These are phyloP conservation scores for Drosera capensis DNA, from an alignment of 148 eudicot genomes.

Conservation along the genomic window DNA sequence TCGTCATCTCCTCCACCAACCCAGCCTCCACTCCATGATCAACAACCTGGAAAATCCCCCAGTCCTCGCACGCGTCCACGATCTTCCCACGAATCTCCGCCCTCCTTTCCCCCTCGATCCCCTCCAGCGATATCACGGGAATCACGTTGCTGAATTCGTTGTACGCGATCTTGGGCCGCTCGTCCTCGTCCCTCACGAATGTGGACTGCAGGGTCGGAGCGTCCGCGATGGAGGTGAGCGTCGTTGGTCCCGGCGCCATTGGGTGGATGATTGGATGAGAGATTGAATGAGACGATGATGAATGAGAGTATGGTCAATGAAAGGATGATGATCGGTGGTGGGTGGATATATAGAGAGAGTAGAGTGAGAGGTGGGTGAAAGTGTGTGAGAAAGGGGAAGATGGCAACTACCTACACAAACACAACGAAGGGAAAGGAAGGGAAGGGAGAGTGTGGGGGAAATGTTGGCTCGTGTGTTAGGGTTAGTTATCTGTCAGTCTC, in stretches of 20 bases:
- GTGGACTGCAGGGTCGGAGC: constrained; percentile 29
- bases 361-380: too few species aligned
- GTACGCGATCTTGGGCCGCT: constrained; percentile 79
- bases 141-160: constrained; percentile 54
- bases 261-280: too few species aligned
- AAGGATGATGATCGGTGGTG: too few species aligned
- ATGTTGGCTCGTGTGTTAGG: too few species aligned
- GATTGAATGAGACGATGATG: too few species aligned
- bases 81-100: constrained; percentile 52
- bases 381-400: too few species aligned
- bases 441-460: too few species aligned
- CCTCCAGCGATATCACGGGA: constrained; percentile 71
- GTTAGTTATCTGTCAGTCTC: too few species aligned
- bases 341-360: too few species aligned
- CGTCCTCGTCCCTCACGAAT: constrained; percentile 83
- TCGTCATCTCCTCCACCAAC: constrained; percentile 48
- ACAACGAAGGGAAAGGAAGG: too few species aligned
- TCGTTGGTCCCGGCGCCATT: constrained; percentile 32
- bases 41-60: constrained; percentile 90
- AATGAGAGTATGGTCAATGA: too few species aligned
- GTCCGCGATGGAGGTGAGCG: constrained; percentile 32
- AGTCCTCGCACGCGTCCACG: constrained; percentile 71
- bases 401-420: too few species aligned
- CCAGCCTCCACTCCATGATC: constrained; percentile 57
- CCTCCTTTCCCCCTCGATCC: constrained; percentile 43